A percentile compares a stretch with the other conserved stretches of the same genome.
Conservation (phyloP, 768 basidiomycete species). For the Kwoniella europaea region DNA sequence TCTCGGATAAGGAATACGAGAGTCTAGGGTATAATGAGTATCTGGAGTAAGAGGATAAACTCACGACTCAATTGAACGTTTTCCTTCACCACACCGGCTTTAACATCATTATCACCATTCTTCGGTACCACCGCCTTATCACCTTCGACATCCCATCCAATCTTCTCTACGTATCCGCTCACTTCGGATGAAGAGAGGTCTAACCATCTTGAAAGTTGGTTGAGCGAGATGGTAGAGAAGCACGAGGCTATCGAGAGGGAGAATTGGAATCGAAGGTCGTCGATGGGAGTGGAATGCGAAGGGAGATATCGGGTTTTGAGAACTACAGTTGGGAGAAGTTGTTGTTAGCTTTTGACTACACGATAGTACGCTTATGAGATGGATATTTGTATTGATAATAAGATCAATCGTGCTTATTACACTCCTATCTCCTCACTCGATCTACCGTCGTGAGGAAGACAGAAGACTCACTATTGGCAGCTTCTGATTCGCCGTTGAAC, state of each 20-base stretch:
- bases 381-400: no score
- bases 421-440: no score
- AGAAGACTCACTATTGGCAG: slow-evolving; percentile 41
- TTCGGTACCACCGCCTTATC: slow-evolving; percentile 49
- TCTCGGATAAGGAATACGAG: no score
- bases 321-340: background rate
- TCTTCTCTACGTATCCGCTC: slow-evolving; percentile 38
- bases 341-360: background rate
- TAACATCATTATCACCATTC: slow-evolving; percentile 59
- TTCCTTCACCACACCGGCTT: slow-evolving; percentile 58
- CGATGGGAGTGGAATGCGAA: slow-evolving; percentile 48
- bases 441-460: background rate
- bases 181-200: slow-evolving; percentile 44
- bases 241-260: slow-evolving; percentile 54
- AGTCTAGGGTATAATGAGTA: no score
- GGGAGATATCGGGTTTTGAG: slow-evolving; percentile 51
- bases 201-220: slow-evolving; percentile 54
- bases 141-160: slow-evolving; percentile 57
- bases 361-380: no score
- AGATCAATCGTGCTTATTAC: no score
- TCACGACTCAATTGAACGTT: slow-evolving; percentile 57
- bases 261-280: slow-evolving; percentile 48
- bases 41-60: slow-evolving; percentile 5
- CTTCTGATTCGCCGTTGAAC: slow-evolving; percentile 48
- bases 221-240: slow-evolving; percentile 51